phyloP scores from a whole-genome alignment of 345 rosid genomes.

The Aquilaria malaccensis region DNA sequence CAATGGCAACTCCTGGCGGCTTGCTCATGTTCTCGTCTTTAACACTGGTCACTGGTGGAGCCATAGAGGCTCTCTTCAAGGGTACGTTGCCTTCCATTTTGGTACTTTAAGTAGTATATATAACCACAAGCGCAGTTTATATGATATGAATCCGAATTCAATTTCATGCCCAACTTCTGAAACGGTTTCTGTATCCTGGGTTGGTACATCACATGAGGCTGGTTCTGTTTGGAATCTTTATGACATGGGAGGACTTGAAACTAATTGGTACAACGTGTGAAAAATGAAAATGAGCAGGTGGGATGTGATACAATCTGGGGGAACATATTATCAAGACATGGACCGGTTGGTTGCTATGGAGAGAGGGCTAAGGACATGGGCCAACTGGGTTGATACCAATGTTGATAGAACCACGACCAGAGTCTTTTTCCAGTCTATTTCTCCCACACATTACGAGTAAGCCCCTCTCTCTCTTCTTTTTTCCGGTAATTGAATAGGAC shows the following conservation, averaged over 20 bases:
- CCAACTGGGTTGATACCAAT: slow-evolving; percentile 64
- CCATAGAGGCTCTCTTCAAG: slow-evolving; percentile 70
- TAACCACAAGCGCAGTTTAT: no score
- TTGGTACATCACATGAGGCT: neutral
- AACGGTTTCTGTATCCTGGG: slow-evolving; percentile 18
- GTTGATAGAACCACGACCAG: slow-evolving; percentile 42
- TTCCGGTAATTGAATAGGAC: neutral
- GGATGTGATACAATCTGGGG: slow-evolving; percentile 84
- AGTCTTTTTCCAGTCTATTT: slow-evolving; percentile 76
- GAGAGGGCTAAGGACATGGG: slow-evolving; percentile 80
- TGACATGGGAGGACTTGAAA: no score
- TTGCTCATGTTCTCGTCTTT: slow-evolving; percentile 62
- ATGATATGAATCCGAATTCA: slow-evolving; percentile 1
- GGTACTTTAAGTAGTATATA: no score
- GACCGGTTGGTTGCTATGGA: slow-evolving; percentile 72
- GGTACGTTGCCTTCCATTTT: slow-evolving; percentile 22
- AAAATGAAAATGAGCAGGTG: slow-evolving; percentile 47
- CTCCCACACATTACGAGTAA: slow-evolving; percentile 92
- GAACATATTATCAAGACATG: slow-evolving; percentile 70
- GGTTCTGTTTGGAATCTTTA: neutral
- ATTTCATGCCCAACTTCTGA: slow-evolving; percentile 7
- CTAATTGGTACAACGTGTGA: no score
- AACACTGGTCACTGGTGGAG: slow-evolving; percentile 99
- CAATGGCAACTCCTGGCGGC: slow-evolving; percentile 64
- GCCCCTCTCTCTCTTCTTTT: slow-evolving; percentile 14